phyloP scores from a whole-genome alignment of 768 basidiomycete species.

The Collybia sordida region DNA sequence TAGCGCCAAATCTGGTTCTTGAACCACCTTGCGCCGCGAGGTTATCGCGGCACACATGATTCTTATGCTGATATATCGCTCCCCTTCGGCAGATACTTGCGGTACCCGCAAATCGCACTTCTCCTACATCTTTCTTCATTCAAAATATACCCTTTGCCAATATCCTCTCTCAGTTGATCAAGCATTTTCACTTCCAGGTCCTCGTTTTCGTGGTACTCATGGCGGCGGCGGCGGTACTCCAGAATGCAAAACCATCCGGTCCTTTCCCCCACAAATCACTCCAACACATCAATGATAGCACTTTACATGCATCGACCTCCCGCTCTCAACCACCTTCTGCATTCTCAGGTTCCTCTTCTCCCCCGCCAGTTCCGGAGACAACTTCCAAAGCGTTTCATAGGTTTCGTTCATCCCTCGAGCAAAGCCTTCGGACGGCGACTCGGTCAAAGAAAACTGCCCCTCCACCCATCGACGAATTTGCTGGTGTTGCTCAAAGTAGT shows the following conservation, averaged over 20 bases:
- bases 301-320: slow-evolving; percentile 40
- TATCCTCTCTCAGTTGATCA: not conserved
- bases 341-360: slow-evolving; percentile 27
- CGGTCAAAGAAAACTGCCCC: slow-evolving; percentile 48
- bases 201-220: slow-evolving; percentile 28
- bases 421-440: slow-evolving; percentile 63
- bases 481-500: slow-evolving; percentile 39
- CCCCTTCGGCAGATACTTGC: not conserved
- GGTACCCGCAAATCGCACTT: no score
- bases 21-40: slow-evolving; percentile 1
- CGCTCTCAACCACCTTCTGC: slow-evolving; percentile 36
- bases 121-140: not conserved
- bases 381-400: slow-evolving; percentile 59
- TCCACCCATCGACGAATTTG: slow-evolving; percentile 39
- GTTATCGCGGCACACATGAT: slow-evolving; percentile 8
- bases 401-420: slow-evolving; percentile 65
- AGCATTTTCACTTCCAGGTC: not conserved
- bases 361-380: slow-evolving; percentile 34
- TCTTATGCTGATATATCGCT: no score
- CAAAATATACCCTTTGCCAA: slow-evolving; percentile 3
- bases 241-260: slow-evolving; percentile 37
- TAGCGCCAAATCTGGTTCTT: slow-evolving; percentile 7
- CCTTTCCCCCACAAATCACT: slow-evolving; percentile 48
- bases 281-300: slow-evolving; percentile 30
- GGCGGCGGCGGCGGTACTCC: slow-evolving; percentile 40